A percentile compares a stretch with the other conserved stretches of the same genome.
phyloP scores from a whole-genome alignment of 768 basidiomycete species.

The Daedalea quercina region DNA sequence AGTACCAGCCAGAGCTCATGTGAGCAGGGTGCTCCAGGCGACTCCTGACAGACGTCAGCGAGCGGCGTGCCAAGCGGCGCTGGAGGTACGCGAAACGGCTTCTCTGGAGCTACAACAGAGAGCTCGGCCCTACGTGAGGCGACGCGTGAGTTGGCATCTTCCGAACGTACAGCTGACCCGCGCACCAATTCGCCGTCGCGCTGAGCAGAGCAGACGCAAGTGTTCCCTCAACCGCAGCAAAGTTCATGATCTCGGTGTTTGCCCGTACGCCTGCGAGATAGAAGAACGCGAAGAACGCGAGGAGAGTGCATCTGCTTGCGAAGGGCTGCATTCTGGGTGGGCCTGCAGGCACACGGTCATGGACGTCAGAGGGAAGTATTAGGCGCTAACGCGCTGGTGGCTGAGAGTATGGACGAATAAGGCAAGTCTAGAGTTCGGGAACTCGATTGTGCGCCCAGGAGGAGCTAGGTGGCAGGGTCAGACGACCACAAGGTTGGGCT shows the following conservation, averaged over 20 bases:
- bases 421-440: conserved; percentile 8
- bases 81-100: conserved; percentile 33
- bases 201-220: conserved; percentile 15
- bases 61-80: conserved; percentile 34
- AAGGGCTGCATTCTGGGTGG: too few species aligned
- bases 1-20: conserved; percentile 27
- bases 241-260: conserved; percentile 66
- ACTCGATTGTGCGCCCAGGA: conserved; percentile 11
- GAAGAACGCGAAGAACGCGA: not conserved
- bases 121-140: conserved; percentile 12
- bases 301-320: too few species aligned
- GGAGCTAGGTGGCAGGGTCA: conserved; percentile 10
- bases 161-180: not conserved
- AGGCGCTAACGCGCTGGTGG: not conserved
- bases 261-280: conserved; percentile 19
- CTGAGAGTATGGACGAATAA: not conserved
- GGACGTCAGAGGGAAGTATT: not conserved
- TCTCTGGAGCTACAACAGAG: conserved; percentile 17
- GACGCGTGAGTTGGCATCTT: too few species aligned
- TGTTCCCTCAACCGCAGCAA: conserved; percentile 27
- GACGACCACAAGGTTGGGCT: conserved; percentile 1
- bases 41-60: conserved; percentile 29
- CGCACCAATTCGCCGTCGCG: conserved; percentile 18
- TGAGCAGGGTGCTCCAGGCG: conserved; percentile 5
- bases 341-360: not conserved